A percentile compares a stretch with the other conserved stretches of the same genome.
These are phyloP conservation scores for Phoma sp. DNA, from an alignment of 2,329 filamentous ascomycete species.

Conservation along the genomic window DNA sequence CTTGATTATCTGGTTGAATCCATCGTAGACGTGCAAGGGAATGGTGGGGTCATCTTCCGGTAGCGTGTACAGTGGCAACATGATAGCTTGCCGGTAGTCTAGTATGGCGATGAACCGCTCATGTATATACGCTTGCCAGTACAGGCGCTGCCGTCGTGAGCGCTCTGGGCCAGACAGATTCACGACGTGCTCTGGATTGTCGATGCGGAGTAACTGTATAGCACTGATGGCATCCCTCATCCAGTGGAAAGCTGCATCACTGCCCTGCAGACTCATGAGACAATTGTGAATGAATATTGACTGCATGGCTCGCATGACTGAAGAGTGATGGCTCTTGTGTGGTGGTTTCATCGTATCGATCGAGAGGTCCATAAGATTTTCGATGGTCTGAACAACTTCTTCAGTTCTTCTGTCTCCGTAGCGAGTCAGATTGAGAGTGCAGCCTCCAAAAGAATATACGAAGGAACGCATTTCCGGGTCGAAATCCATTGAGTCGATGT, in stretches of 20 bases:
- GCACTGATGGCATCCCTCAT: slow-evolving; percentile 58
- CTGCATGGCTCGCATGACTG: slow-evolving; percentile 57
- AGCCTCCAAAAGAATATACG: slow-evolving; percentile 54
- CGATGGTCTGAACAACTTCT: slow-evolving; percentile 41
- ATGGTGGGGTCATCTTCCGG: slow-evolving; percentile 51
- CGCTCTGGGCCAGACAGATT: slow-evolving; percentile 46
- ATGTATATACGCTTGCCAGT: slow-evolving; percentile 64
- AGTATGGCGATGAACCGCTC: slow-evolving; percentile 63
- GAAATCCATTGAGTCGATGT: slow-evolving; percentile 46
- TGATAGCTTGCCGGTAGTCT: slow-evolving; percentile 54
- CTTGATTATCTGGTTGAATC: slow-evolving; percentile 54
- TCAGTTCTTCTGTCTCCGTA: slow-evolving; percentile 40
- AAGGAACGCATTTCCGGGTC: slow-evolving; percentile 51
- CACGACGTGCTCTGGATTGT: slow-evolving; percentile 46
- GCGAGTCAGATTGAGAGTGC: slow-evolving; percentile 53
- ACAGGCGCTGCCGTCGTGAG: slow-evolving; percentile 56
- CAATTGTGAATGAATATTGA: slow-evolving; percentile 61
- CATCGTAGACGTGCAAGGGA: slow-evolving; percentile 49
- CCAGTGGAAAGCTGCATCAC: slow-evolving; percentile 58
- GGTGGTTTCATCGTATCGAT: slow-evolving; percentile 48
- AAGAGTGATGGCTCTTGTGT: slow-evolving; percentile 49
- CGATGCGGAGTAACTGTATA: slow-evolving; percentile 47
- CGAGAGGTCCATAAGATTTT: slow-evolving; percentile 43
- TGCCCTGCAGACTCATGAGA: slow-evolving; percentile 56
- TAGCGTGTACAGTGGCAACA: slow-evolving; percentile 48